phyloP scores from a whole-genome alignment of 306 rosid genomes.

The Cucumis melo region DNA sequence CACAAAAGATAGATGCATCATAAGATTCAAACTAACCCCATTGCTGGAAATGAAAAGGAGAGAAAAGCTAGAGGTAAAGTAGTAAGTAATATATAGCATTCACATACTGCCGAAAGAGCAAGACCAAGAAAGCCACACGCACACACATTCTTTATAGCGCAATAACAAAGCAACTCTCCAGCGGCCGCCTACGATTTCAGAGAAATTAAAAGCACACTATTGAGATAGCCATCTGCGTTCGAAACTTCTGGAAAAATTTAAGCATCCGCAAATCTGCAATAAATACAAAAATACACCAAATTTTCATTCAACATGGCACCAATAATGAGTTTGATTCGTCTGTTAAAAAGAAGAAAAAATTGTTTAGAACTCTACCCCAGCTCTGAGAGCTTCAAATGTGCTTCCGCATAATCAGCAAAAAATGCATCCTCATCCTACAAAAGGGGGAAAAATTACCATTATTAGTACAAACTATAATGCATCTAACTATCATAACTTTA shows the following conservation, averaged over 20 bases:
- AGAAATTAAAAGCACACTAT: not conserved
- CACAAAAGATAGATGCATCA: too few relatives aligned
- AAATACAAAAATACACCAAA: too few relatives aligned
- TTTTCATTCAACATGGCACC: not conserved
- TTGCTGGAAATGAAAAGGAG: too few relatives aligned
- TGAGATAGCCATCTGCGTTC: not conserved
- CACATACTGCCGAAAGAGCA: not conserved
- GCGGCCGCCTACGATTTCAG: not conserved
- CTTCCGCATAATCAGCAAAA: slow-evolving; percentile 35
- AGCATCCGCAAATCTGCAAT: slow-evolving; percentile 11
- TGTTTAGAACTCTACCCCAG: slow-evolving; percentile 33
- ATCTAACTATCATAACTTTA: too few relatives aligned
- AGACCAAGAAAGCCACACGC: not conserved
- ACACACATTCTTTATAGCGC: not conserved
- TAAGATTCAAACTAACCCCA: too few relatives aligned
- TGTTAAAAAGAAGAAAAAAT: too few relatives aligned
- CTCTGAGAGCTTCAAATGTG: slow-evolving; percentile 40
- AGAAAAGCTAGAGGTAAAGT: too few relatives aligned
- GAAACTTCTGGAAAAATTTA: not conserved
- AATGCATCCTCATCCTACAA: slow-evolving; percentile 34
- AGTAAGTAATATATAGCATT: not conserved
- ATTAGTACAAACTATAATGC: too few relatives aligned
- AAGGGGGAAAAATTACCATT: too few relatives aligned
- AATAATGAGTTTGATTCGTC: not conserved
- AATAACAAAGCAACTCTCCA: not conserved